Conservation (phyloP, 257 asterid species). For the Henckelia pumila region DNA sequence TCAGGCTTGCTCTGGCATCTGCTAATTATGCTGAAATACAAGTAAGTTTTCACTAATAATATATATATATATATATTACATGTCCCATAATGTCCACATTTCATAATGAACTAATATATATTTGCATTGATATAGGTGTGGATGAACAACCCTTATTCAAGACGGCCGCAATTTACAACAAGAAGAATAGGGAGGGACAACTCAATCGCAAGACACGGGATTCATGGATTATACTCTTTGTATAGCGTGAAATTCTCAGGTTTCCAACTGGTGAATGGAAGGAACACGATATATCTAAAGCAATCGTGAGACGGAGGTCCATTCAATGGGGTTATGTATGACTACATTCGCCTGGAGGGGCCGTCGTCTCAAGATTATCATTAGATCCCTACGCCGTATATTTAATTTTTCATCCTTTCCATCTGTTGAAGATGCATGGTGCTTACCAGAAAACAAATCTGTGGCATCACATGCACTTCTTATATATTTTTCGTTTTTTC, state of each 20-base stretch:
- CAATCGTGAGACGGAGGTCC: slow-evolving; percentile 38
- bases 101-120: too few species aligned
- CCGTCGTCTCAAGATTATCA: too few species aligned
- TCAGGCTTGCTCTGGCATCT: slow-evolving; percentile 73
- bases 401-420: neutral
- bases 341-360: slow-evolving; percentile 57
- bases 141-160: slow-evolving; percentile 33
- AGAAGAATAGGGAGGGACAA: slow-evolving; percentile 51
- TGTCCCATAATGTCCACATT: too few species aligned
- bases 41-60: slow-evolving; percentile 41
- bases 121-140: slow-evolving; percentile 37
- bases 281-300: slow-evolving; percentile 39
- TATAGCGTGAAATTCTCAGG: slow-evolving; percentile 34
- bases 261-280: slow-evolving; percentile 35
- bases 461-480: too few species aligned
- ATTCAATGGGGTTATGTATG: slow-evolving; percentile 55
- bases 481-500: too few species aligned
- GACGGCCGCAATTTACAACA: slow-evolving; percentile 34
- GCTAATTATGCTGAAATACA: slow-evolving; percentile 49
- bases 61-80: too few species aligned
- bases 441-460: neutral
- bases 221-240: slow-evolving; percentile 51
- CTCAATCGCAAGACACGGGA: slow-evolving; percentile 71
- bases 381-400: too few species aligned
- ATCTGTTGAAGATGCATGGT: too few species aligned